A percentile compares a stretch with the other conserved stretches of the same genome.
phyloP scores from a whole-genome alignment of 768 basidiomycete species.

The Collybia sp. region DNA sequence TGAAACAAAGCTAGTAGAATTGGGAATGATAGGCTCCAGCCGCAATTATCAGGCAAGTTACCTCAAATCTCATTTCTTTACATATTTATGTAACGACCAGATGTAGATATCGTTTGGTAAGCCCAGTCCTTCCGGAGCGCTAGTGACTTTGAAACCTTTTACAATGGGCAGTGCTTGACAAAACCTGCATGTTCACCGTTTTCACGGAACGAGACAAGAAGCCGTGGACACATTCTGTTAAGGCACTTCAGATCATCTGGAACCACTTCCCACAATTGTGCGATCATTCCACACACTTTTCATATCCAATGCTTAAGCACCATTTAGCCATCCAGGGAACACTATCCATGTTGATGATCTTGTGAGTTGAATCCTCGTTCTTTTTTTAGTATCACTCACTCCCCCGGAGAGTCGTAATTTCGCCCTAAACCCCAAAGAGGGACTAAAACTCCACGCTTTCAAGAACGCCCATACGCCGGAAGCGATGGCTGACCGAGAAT shows the following conservation, averaged over 20 bases:
- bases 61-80: background rate
- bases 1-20: constrained; percentile 81
- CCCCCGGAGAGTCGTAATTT: constrained; percentile 68
- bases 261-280: constrained; percentile 81
- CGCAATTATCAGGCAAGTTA: constrained; percentile 61
- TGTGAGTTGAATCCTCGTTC: constrained; percentile 27
- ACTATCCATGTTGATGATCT: constrained; percentile 90
- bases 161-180: constrained; percentile 62
- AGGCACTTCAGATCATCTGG: constrained; percentile 84
- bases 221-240: constrained; percentile 77
- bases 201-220: constrained; percentile 70
- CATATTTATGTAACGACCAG: background rate
- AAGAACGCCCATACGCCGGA: constrained; percentile 69
- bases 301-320: background rate
- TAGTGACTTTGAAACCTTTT: background rate
- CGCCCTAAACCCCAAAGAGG: constrained; percentile 80
- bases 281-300: constrained; percentile 9
- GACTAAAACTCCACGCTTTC: constrained; percentile 80
- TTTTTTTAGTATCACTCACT: constrained; percentile 1
- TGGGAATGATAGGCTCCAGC: constrained; percentile 75
- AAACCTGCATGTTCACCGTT: constrained; percentile 85
- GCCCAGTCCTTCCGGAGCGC: constrained; percentile 1
- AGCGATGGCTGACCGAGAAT: constrained; percentile 62
- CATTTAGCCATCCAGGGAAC: constrained; percentile 52
- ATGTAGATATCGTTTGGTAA: constrained; percentile 61